Evolutionary conservation across 441 rosid genomes (phyloP), one percentile per base, ranked within the genome.

Genomic region (Eruca vesicaria): DNA sequence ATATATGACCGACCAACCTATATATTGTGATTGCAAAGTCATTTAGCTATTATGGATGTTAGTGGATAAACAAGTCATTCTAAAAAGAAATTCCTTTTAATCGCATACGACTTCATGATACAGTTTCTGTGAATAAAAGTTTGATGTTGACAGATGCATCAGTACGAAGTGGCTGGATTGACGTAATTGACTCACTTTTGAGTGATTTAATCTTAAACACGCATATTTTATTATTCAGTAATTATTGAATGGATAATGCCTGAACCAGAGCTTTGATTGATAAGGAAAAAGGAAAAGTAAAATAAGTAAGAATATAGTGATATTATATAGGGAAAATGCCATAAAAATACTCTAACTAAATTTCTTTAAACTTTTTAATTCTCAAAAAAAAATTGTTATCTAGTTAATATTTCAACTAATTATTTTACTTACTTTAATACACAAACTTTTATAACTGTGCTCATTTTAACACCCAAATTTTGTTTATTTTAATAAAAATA

Each of bases 1-100:
- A 15, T 33, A 9, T 6, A 45, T n/a, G 72, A 66, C 72, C 72
- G 63, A 67, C 73, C 68, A 26, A 67, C 62, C 52, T n/a, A 59
- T 8, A 29, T 52, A 53, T 16, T 63, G 8, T 55, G 45, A 53
- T 62, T 62, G 53, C 26, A 16, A 32, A 60, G 43, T 60, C 52
- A 19, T 20, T 18, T 35, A n/a, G 18, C 52, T 36, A 20, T 35
- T 19, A 0, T 61, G 48, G 20, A 33, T 14, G 28, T 33, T 18
- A 33, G 33, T 43, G 50, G 50, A 56, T 12, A 56, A 19, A 21
- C 29, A 21, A 56, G 60, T 56, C 60, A 52, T 3, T 60, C 65
- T 26, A 62, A 35, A 38, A 63, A 21, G 9, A 10, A 60, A 32
- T 10, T 7, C 14, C 11, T 36, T 38, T 36, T 9, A 15, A 7